A percentile compares a stretch with the other conserved stretches of the same genome.
Evolutionary conservation across 2,329 filamentous ascomycete species (phyloP).

Genomic region (Trichoderma sp.): DNA sequence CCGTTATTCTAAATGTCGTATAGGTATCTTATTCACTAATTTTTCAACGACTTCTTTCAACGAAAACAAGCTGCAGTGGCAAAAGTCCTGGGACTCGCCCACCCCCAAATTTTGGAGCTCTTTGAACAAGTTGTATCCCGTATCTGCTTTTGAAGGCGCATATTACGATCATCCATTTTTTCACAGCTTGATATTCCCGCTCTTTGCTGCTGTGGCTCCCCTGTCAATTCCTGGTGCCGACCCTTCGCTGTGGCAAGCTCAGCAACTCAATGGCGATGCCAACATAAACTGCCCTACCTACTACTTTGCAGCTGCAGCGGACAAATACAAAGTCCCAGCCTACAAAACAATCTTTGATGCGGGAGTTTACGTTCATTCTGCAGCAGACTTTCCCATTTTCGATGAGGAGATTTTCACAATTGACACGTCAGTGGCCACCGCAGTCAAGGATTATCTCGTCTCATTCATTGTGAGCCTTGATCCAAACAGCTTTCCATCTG

Average conservation of each 20-base stretch:
- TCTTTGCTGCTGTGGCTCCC: neutral
- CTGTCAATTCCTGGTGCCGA: neutral
- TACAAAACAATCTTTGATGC: neutral
- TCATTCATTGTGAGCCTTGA: neutral
- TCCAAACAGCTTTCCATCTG: neutral
- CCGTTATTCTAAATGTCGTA: neutral
- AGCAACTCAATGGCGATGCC: neutral
- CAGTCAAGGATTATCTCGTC: neutral
- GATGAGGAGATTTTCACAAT: neutral
- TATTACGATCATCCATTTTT: neutral
- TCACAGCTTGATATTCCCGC: neutral
- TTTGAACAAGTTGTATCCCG: neutral
- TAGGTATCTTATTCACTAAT: neutral
- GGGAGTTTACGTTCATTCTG: neutral
- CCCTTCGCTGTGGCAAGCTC: neutral
- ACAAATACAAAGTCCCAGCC: neutral
- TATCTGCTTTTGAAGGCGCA: neutral
- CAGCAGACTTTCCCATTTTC: neutral
- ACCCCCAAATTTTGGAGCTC: neutral
- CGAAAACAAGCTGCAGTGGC: neutral
- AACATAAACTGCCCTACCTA: neutral
- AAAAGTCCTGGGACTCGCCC: neutral
- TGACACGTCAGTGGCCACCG: neutral
- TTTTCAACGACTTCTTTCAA: neutral
- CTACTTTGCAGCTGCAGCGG: neutral